Evolutionary conservation across 371 early-diverging fungal species (phyloP).

Genomic region (Conidiobolus incongruus): DNA sequence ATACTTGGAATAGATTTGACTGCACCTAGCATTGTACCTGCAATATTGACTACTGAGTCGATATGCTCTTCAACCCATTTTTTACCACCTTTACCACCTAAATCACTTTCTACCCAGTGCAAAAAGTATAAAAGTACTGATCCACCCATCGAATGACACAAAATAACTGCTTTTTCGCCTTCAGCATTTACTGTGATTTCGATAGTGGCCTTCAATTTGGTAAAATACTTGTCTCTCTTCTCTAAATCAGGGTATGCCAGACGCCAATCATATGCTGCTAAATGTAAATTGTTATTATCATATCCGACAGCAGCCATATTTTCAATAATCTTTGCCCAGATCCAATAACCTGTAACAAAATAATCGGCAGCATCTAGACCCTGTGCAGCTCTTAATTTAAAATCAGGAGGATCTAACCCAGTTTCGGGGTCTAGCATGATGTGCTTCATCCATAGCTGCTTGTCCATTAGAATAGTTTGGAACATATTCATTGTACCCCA

Average conservation of each 20-base stretch:
- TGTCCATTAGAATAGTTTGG: constrained; percentile 55
- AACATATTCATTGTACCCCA: constrained; percentile 83
- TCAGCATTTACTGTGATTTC: constrained; percentile 26
- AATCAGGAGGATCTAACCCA: constrained; percentile 67
- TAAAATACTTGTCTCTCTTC: constrained; percentile 63
- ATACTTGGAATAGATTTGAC: constrained; percentile 62
- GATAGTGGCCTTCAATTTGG: constrained; percentile 47
- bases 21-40: constrained; percentile 71
- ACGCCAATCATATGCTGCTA: constrained; percentile 90
- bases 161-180: constrained; percentile 34
- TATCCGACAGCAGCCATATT: constrained; percentile 76
- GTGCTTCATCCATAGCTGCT: constrained; percentile 64
- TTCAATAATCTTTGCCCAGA: constrained; percentile 52
- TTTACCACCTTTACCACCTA: constrained; percentile 48
- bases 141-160: constrained; percentile 40
- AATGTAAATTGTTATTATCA: constrained; percentile 64
- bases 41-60: constrained; percentile 64
- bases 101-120: constrained; percentile 66
- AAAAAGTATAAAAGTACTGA: constrained; percentile 64
- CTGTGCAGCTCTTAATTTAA: constrained; percentile 69
- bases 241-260: constrained; percentile 65
- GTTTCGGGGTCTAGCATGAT: constrained; percentile 61
- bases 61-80: constrained; percentile 68
- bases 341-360: constrained; percentile 86
- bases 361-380: constrained; percentile 87